These are phyloP conservation scores for Cinnamomum chago DNA, from an alignment of 164 flowering plant genomes.

Conservation along the genomic window DNA sequence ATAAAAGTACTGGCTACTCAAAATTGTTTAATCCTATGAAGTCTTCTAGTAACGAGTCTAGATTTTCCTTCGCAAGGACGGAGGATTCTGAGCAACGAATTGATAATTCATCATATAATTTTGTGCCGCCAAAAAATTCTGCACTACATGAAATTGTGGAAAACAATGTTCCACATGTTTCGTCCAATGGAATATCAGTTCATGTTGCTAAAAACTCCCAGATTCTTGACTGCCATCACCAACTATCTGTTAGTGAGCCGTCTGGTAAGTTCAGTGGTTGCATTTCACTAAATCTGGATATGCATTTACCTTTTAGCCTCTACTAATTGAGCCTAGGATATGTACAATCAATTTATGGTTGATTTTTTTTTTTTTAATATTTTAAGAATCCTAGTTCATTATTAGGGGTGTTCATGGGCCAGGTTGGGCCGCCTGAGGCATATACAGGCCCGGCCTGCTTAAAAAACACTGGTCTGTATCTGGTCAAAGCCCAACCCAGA, in stretches of 20 bases:
- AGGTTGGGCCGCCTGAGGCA: no score
- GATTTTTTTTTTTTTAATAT: no score
- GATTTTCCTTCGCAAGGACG: conserved; percentile 12
- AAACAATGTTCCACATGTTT: background rate
- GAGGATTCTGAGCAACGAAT: conserved; percentile 1
- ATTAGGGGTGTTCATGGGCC: no score
- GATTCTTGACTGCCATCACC: conserved; percentile 4
- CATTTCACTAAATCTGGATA: background rate
- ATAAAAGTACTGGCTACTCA: conserved; percentile 3
- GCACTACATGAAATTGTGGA: background rate
- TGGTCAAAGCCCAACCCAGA: no score
- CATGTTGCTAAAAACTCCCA: background rate
- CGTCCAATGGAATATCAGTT: background rate
- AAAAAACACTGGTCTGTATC: no score
- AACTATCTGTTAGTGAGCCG: background rate
- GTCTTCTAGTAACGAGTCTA: conserved; percentile 2
- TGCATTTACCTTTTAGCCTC: background rate
- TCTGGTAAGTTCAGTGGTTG: conserved; percentile 4
- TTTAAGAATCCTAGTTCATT: no score
- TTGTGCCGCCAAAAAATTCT: background rate
- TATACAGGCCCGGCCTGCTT: no score
- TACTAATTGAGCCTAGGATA: no score
- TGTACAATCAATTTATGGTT: no score
- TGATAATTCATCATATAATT: background rate
- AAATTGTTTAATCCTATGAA: conserved; percentile 6